Evolutionary conservation across 805 yeast species (phyloP), one percentile per base, ranked within the genome.

Genomic region (Myxozyma neotropica): DNA sequence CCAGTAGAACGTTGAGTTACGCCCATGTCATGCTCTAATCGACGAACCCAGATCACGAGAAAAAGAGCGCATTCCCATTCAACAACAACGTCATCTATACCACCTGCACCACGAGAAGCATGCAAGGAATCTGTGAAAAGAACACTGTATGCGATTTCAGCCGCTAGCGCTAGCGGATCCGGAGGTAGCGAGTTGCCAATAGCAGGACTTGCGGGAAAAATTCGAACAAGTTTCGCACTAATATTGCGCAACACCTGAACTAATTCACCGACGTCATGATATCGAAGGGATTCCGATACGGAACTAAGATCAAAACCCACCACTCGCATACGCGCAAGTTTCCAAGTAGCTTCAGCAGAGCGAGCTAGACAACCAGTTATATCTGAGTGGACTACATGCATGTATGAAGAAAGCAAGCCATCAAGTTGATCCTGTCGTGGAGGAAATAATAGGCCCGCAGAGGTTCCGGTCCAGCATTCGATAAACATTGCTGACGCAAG

Each of bases 401-500:
- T 17, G 33, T 47, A 61, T 2, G 54, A 53, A n/a, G 54, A 29
- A 15, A 57, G 54, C 17, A 40, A 52, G 15, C 46, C 53, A 21
- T 61, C 61, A 17, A 61, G 59, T 26, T 54, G 62, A 19, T 61
- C 62, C 1, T 55, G 45, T 15, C 53, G 31, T 12, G 64, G 40
- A 1, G 49, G 44, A 39, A 56, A 57, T 4, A 50, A 35, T 17
- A 42, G 17, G 15, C 58, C 57, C 17, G 53, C 52, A 13, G 58
- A 27, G 13, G 53, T 48, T 3, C 56, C 55, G 13, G 48, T 29
- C 60, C 66, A 54, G 17, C 67, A 53, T 24, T 69, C 72, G 27
- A 67, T 42, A 21, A 63, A 67, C 48, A 69, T 44, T 2, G 69
- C 72, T 1, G 72, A 66, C 1, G 65, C 62, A n/a, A 69, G 57